Evolutionary conservation across 345 rosid species (phyloP).

Genomic region (Iberis pinnata): DNA sequence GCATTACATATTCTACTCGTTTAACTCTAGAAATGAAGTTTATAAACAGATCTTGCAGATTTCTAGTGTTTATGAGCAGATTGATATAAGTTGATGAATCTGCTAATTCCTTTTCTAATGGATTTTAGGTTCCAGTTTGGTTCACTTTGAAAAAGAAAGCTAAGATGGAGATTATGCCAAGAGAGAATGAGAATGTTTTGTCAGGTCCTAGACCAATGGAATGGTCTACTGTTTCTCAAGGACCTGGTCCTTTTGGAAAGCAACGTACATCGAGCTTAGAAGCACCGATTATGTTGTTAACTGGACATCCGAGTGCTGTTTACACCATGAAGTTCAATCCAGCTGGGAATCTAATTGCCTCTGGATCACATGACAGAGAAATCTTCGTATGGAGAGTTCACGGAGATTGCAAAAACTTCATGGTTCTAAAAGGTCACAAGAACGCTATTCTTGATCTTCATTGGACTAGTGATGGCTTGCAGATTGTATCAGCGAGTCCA

Average conservation of each 20-base stretch:
- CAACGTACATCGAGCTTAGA: conserved; percentile 76
- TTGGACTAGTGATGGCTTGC: conserved; percentile 88
- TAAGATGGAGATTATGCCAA: conserved; percentile 49
- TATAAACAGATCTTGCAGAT: no score
- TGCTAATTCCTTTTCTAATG: not conserved
- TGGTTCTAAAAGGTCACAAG: conserved; percentile 95
- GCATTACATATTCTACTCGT: no score
- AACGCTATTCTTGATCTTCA: conserved; percentile 90
- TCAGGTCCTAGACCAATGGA: conserved; percentile 89
- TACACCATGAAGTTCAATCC: conserved; percentile 94
- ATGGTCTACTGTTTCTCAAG: conserved; percentile 60
- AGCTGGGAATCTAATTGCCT: conserved; percentile 71
- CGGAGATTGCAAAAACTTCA: conserved; percentile 90
- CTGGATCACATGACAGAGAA: conserved; percentile 93
- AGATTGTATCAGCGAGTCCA: conserved; percentile 86
- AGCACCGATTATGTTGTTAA: conserved; percentile 82
- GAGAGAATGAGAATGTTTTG: conserved; percentile 60
- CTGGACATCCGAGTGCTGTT: conserved; percentile 80
- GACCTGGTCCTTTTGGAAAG: conserved; percentile 39
- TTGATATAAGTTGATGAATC: no score
- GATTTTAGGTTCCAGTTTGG: not conserved
- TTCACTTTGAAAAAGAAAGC: conserved; percentile 8
- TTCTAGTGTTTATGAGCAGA: no score
- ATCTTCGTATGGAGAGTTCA: conserved; percentile 85
- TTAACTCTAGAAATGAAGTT: no score